Percentiles rank a stretch among this genome's conserved stretches.
phyloP scores from a whole-genome alignment of 208 protist genomes.

The Histomonas meleagridis region DNA sequence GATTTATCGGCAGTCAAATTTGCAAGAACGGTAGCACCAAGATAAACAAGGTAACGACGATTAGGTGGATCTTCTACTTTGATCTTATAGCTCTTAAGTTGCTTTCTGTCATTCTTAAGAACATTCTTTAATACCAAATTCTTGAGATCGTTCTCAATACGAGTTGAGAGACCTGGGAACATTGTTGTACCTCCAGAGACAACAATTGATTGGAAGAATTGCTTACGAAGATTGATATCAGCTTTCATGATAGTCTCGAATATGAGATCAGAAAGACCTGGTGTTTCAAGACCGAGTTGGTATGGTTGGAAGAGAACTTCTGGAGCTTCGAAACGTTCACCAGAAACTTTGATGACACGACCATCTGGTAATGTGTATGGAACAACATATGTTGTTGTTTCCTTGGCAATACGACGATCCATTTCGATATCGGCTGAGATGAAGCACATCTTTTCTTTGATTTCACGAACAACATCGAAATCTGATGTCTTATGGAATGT shows the following conservation, averaged over 20 bases:
- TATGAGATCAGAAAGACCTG: background rate
- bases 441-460: constrained; percentile 65
- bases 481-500: constrained; percentile 59
- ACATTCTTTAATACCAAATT: background rate
- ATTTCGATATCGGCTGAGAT: constrained; percentile 59
- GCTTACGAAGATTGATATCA: background rate
- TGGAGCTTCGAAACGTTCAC: constrained; percentile 57
- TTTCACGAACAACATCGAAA: constrained; percentile 62
- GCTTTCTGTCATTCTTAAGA: background rate
- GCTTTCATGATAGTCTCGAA: constrained; percentile 33
- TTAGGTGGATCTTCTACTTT: constrained; percentile 29
- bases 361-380: constrained; percentile 66
- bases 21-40: constrained; percentile 28
- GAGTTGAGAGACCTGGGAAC: background rate
- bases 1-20: background rate
- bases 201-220: background rate
- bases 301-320: constrained; percentile 69
- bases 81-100: constrained; percentile 14
- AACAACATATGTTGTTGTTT: constrained; percentile 51
- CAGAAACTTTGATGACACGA: constrained; percentile 48
- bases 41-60: background rate
- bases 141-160: background rate
- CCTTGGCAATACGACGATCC: constrained; percentile 52
- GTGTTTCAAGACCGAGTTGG: constrained; percentile 40
- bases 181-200: constrained; percentile 34